These are phyloP conservation scores for Phytophthora lateralis DNA, from an alignment of 352 stramenopile genomes.

Conservation along the genomic window DNA sequence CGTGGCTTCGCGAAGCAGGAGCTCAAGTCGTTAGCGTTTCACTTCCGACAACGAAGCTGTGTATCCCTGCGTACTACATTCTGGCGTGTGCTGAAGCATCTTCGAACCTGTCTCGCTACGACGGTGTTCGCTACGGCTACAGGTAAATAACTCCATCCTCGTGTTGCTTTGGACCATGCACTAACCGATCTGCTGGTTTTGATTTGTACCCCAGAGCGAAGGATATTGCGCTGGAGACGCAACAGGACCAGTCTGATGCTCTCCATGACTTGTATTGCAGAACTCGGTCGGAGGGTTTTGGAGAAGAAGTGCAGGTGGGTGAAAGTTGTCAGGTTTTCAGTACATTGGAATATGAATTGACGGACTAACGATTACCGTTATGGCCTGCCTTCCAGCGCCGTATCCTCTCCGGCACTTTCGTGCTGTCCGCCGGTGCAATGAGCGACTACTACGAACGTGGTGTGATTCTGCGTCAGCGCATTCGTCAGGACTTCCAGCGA, in stretches of 20 bases:
- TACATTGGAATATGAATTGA: not conserved
- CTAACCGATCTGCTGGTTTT: conserved; percentile 5
- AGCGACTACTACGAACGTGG: conserved; percentile 92
- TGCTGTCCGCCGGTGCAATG: conserved; percentile 87
- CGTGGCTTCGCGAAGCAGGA: conserved; percentile 69
- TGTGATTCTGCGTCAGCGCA: conserved; percentile 76
- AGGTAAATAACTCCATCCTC: conserved; percentile 34
- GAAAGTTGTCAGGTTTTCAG: not conserved
- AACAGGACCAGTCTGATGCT: conserved; percentile 74
- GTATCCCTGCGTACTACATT: conserved; percentile 98
- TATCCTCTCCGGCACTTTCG: conserved; percentile 91
- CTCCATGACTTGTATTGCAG: conserved; percentile 88
- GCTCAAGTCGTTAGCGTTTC: conserved; percentile 80
- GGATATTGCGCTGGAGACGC: conserved; percentile 46
- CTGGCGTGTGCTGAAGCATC: conserved; percentile 97
- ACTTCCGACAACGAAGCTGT: conserved; percentile 82
- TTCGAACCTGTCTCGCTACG: conserved; percentile 98
- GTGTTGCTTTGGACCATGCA: not conserved
- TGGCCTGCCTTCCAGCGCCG: conserved; percentile 53
- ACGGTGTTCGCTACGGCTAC: conserved; percentile 94
- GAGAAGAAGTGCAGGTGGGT: conserved; percentile 88
- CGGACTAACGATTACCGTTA: not conserved
- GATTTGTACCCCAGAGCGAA: conserved; percentile 50
- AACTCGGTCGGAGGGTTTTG: conserved; percentile 91
- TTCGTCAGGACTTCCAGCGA: conserved; percentile 77